Base-by-base conservation (phyloP, 495 filamentous ascomycete genomes). In the Xylaria sp. region DNA sequence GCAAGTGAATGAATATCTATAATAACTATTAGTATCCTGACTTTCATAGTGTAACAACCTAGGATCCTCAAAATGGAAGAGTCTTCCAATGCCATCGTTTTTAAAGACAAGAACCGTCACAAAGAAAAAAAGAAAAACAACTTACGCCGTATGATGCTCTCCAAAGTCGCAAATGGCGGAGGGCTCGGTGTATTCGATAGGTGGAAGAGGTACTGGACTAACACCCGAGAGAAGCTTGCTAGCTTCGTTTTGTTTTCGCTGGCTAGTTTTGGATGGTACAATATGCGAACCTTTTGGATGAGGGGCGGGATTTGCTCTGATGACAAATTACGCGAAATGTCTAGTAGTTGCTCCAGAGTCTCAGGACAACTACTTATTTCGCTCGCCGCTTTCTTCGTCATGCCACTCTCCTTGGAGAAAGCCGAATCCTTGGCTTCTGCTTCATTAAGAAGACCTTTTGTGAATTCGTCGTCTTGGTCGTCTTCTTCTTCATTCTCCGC, bases 261-360 rank as follows among this genome's bases (percentile, higher is more conserved):
- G 65, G 89, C 86, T 50, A 98, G 85, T 74, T 95, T 94, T n/a
- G 94, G 92, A 74, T 98, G 93, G 76, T 98, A 90, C 14, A 97
- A 80, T 7, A 93, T 90, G 76, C 96, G 88, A 73, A 99, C 97
- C 55, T 94, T 88, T 76, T 95, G 93, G 52, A 98, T 83, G n/a
- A 97, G 88, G 1, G 88, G 90, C 8, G 93, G 92, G 0, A 95
- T 78, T 72, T 96, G 88, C 4, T 89, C 75, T 7, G 86, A 71
- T 0, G 90, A 74, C 41, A 94, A 82, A 41, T 81, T 81, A 69
- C 88, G 79, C 57, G 91, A 88, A 5, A 91, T 86, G 37, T 87
- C 74, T 24, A 97, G 81, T 52, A 99, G 85, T 61, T 94, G 90
- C 17, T 86, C 85, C 69, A 97, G 93, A 48, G 85, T 90, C 44